These are phyloP conservation scores for Venturia aucupariae DNA, from an alignment of 2,329 filamentous ascomycete species.

Conservation along the genomic window DNA sequence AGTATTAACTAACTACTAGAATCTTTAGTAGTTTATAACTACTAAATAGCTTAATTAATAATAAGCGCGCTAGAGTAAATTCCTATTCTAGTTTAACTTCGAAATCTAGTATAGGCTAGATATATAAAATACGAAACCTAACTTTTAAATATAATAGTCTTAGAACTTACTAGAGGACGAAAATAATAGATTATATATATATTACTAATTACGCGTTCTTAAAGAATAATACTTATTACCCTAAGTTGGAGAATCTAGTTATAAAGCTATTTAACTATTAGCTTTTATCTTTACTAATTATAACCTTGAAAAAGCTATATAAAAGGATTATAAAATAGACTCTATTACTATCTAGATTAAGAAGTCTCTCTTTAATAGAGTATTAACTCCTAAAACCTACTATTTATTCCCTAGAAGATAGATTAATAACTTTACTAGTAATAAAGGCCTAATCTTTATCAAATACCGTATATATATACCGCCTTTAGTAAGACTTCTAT, in stretches of 20 bases:
- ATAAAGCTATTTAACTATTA: background rate
- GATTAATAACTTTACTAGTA: background rate
- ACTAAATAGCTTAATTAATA: constrained; percentile 22
- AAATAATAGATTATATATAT: background rate
- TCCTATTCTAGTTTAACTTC: background rate
- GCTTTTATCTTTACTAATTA: background rate
- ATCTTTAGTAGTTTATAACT: constrained; percentile 24
- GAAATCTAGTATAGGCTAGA: background rate
- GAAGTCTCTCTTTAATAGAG: background rate
- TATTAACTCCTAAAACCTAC: background rate
- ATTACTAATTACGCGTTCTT: background rate
- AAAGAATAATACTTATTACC: background rate
- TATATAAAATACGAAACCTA: background rate
- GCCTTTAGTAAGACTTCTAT: background rate
- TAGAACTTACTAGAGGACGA: background rate
- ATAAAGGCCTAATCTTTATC: background rate
- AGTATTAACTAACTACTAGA: constrained; percentile 22
- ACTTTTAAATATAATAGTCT: background rate
- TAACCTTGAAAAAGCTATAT: background rate
- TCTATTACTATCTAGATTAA: background rate
- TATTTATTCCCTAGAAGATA: background rate
- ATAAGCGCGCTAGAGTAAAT: background rate
- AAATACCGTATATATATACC: background rate
- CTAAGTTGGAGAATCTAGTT: background rate
- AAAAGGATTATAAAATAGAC: background rate